A percentile compares a stretch with the other conserved stretches of the same genome.
These are phyloP conservation scores for Colletotrichum sp. DNA, from an alignment of 2,329 filamentous ascomycete genomes.

Conservation along the genomic window DNA sequence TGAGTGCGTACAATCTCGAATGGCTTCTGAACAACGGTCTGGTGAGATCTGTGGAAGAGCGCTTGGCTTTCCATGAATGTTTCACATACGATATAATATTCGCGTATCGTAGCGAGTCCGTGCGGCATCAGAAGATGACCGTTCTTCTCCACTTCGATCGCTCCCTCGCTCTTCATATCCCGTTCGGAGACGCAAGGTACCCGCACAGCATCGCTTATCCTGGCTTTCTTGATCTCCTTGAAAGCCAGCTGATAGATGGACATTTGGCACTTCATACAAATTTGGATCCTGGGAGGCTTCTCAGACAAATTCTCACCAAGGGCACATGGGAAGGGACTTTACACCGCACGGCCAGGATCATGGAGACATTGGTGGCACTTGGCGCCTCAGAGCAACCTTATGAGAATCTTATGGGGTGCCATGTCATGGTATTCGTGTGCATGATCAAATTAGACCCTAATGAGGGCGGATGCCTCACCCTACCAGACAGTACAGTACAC, in stretches of 20 bases:
- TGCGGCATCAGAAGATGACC: neutral
- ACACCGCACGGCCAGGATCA: neutral
- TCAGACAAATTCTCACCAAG: neutral
- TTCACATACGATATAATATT: neutral
- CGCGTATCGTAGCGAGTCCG: fast-evolving
- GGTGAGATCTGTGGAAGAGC: neutral
- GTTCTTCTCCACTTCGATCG: neutral
- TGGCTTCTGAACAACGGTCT: neutral
- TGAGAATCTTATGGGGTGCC: neutral
- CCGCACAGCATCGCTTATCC: neutral
- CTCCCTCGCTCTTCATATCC: neutral
- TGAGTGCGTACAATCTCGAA: neutral
- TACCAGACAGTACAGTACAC: neutral
- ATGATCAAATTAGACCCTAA: neutral
- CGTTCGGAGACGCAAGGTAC: neutral
- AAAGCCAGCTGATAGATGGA: neutral
- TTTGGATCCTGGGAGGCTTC: neutral
- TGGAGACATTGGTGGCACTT: neutral
- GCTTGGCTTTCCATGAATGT: neutral
- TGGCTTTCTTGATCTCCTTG: neutral
- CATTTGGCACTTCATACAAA: fast-evolving
- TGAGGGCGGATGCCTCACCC: neutral
- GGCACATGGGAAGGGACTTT: neutral
- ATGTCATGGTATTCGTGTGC: neutral
- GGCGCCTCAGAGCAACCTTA: neutral